Evolutionary conservation across 2,329 filamentous ascomycete genomes (phyloP).

Genomic region (Calonectria ilicicola): DNA sequence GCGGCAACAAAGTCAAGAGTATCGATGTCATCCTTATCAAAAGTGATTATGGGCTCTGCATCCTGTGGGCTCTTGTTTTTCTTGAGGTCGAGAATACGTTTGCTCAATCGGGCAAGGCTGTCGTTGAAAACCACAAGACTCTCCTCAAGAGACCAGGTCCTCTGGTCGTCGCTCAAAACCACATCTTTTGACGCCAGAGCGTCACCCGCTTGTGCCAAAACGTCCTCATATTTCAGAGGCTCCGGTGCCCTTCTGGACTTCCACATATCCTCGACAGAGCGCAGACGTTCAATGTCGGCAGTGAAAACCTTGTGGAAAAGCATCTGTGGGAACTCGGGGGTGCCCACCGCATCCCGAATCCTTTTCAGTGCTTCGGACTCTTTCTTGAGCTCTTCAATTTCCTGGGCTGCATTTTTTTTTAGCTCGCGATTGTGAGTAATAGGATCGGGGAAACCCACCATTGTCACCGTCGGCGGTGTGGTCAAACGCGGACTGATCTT

Average conservation of each 20-base stretch:
- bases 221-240: slow-evolving; percentile 75
- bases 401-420: slow-evolving; percentile 61
- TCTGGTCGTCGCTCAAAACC: slow-evolving; percentile 76
- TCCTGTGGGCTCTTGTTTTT: slow-evolving; percentile 58
- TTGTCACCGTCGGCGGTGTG: slow-evolving; percentile 86
- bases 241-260: slow-evolving; percentile 82
- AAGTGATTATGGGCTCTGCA: slow-evolving; percentile 77
- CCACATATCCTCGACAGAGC: slow-evolving; percentile 97
- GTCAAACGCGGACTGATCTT: slow-evolving; percentile 87
- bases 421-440: background rate
- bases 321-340: slow-evolving; percentile 78
- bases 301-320: slow-evolving; percentile 96
- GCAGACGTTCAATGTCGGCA: slow-evolving; percentile 83
- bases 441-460: slow-evolving; percentile 55
- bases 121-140: slow-evolving; percentile 89
- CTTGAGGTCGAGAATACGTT: slow-evolving; percentile 76
- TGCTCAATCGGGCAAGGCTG: slow-evolving; percentile 82
- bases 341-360: slow-evolving; percentile 85
- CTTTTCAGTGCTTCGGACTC: slow-evolving; percentile 87
- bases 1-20: slow-evolving; percentile 95
- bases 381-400: slow-evolving; percentile 88
- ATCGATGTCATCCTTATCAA: slow-evolving; percentile 97
- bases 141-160: slow-evolving; percentile 83
- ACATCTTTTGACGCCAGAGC: slow-evolving; percentile 65
- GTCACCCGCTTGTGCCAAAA: slow-evolving; percentile 65